These are phyloP conservation scores for Draba incana DNA, from an alignment of 345 rosid genomes.

Conservation along the genomic window DNA sequence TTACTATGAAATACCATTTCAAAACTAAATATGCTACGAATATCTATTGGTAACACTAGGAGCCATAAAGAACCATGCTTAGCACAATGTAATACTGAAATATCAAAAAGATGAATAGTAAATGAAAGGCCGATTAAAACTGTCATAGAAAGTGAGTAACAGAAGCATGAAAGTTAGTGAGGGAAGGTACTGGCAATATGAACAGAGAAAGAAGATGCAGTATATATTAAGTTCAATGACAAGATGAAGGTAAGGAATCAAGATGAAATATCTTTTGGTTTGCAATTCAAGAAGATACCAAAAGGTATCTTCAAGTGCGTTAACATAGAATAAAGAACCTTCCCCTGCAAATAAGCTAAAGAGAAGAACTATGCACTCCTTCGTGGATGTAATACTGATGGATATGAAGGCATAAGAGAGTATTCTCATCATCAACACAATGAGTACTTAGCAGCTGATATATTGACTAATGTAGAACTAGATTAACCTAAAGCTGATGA, in stretches of 20 bases:
- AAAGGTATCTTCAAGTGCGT: neutral
- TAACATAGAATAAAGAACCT: neutral
- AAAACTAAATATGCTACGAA: conserved; percentile 3
- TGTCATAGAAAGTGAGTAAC: neutral
- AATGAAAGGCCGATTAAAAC: neutral
- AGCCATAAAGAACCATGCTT: conserved; percentile 24
- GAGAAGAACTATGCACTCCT: conserved; percentile 6
- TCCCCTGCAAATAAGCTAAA: conserved; percentile 36
- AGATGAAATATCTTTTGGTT: conserved; percentile 2
- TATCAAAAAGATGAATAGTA: neutral
- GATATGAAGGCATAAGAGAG: conserved; percentile 8
- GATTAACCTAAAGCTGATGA: conserved; percentile 20
- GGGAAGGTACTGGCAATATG: conserved; percentile 16
- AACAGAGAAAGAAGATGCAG: conserved; percentile 20
- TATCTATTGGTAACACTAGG: neutral
- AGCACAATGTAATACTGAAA: conserved; percentile 6
- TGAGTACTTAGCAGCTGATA: conserved; percentile 17
- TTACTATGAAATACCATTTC: conserved; percentile 17
- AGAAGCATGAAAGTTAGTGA: neutral
- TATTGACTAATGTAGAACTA: conserved; percentile 8
- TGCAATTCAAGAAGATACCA: neutral
- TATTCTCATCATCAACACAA: conserved; percentile 10
- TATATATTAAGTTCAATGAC: conserved; percentile 17
- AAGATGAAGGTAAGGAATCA: neutral
- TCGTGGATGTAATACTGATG: neutral